Conservation (phyloP, 2,329 filamentous ascomycete genomes). For the Botryotinia calthae region DNA sequence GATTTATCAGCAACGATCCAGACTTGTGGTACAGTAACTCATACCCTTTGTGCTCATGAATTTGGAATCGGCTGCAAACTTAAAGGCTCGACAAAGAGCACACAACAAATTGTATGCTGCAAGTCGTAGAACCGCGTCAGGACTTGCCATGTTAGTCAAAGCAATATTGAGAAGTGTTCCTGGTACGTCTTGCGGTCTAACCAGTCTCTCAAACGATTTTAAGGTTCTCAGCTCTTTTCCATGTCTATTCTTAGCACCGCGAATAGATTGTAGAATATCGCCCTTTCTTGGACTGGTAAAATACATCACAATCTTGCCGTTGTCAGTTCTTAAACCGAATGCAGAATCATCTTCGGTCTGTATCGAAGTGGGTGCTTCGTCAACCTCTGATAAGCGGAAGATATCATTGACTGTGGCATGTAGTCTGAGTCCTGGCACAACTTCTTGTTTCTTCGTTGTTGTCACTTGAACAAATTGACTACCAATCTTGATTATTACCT, state of each 20-base stretch:
- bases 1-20: constrained; percentile 20
- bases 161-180: constrained; percentile 67
- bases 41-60: constrained; percentile 61
- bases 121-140: constrained; percentile 57
- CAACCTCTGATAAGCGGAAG: constrained; percentile 64
- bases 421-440: constrained; percentile 59
- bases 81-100: constrained; percentile 65
- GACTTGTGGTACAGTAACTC: constrained; percentile 23
- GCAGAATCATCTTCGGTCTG: constrained; percentile 64
- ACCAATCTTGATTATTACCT: constrained; percentile 66
- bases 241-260: constrained; percentile 61
- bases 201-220: constrained; percentile 62
- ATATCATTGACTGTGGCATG: constrained; percentile 68
- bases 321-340: constrained; percentile 66
- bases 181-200: constrained; percentile 68
- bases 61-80: constrained; percentile 60
- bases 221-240: constrained; percentile 60
- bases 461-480: constrained; percentile 69
- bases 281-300: constrained; percentile 64
- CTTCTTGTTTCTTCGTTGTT: constrained; percentile 66
- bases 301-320: constrained; percentile 69
- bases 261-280: constrained; percentile 62
- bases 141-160: constrained; percentile 63
- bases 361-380: constrained; percentile 63
- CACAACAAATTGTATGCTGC: constrained; percentile 67